These are phyloP conservation scores for Silene latifolia DNA, from an alignment of 148 eudicot genomes.

Conservation along the genomic window DNA sequence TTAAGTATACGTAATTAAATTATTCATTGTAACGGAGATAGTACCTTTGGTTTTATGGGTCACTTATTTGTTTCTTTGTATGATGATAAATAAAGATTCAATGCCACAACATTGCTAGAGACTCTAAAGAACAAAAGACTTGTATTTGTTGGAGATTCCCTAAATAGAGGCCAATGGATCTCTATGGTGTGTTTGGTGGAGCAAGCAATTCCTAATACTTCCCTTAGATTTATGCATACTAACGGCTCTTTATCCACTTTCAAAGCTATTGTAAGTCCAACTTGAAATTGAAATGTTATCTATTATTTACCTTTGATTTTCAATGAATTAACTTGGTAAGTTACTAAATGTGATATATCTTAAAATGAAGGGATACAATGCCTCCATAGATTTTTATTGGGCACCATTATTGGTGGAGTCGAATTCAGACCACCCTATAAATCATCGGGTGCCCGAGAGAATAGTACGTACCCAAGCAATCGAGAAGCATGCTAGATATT, in stretches of 20 bases:
- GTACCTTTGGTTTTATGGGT: no score
- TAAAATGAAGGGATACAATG: constrained; percentile 69
- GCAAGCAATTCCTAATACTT: constrained; percentile 36
- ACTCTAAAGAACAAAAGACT: constrained; percentile 64
- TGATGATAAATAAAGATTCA: constrained; percentile 48
- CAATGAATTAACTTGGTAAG: neutral
- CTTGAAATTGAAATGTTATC: neutral
- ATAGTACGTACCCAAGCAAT: constrained; percentile 63
- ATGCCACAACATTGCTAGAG: constrained; percentile 70
- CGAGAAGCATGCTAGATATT: constrained; percentile 76
- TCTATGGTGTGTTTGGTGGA: constrained; percentile 80
- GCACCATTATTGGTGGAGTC: constrained; percentile 92
- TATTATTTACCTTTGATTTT: neutral
- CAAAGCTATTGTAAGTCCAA: constrained; percentile 57
- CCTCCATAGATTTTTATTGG: no score
- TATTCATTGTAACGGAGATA: no score
- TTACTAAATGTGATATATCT: neutral
- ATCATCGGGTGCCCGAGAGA: constrained; percentile 55
- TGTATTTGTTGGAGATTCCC: constrained; percentile 77
- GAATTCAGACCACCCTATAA: constrained; percentile 66
- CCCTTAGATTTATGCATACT: constrained; percentile 43
- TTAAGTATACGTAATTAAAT: neutral
- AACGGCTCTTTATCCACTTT: constrained; percentile 58
- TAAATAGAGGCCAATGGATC: constrained; percentile 87
- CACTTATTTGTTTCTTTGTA: neutral